These are phyloP conservation scores for Arabidopsis arenosa DNA, from an alignment of 345 rosid species.

Conservation along the genomic window DNA sequence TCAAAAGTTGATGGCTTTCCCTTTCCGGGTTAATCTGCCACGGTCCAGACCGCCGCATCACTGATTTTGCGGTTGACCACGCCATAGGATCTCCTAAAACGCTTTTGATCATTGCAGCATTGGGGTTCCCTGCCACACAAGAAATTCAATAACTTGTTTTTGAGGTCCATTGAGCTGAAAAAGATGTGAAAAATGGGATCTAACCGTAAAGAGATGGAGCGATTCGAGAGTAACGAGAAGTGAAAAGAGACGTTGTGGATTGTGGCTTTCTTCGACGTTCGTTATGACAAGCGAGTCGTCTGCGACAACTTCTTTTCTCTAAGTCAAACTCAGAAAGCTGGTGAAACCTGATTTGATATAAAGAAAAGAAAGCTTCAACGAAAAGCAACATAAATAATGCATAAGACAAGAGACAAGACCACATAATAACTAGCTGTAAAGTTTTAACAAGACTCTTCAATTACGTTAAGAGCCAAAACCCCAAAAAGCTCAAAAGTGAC, in stretches of 20 bases:
- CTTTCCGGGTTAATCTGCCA: conserved; percentile 44
- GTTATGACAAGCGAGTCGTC: conserved; percentile 87
- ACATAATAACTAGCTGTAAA: conserved; percentile 39
- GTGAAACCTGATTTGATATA: conserved; percentile 75
- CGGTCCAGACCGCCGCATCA: conserved; percentile 30
- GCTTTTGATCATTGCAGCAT: conserved; percentile 24
- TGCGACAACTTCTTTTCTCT: conserved; percentile 86
- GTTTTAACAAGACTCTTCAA: conserved; percentile 36
- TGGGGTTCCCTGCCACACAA: conserved; percentile 24
- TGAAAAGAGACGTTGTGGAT: conserved; percentile 43
- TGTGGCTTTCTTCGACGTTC: conserved; percentile 92
- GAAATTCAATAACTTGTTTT: conserved; percentile 1
- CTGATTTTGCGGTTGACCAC: conserved; percentile 51
- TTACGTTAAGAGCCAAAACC: conserved; percentile 40
- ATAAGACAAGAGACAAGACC: conserved; percentile 37
- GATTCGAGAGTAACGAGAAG: conserved; percentile 56
- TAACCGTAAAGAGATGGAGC: conserved; percentile 66
- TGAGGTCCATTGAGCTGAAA: not conserved
- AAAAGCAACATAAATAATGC: conserved; percentile 32
- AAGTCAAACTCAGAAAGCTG: conserved; percentile 88
- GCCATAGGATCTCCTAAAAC: conserved; percentile 30
- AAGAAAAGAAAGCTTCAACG: conserved; percentile 22
- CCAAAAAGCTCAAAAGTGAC: conserved; percentile 16
- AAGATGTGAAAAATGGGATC: conserved; percentile 17
- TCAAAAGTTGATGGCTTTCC: conserved; percentile 49